phyloP scores from a whole-genome alignment of 2,329 filamentous ascomycete genomes.

The Pseudopithomyces chartarum region DNA sequence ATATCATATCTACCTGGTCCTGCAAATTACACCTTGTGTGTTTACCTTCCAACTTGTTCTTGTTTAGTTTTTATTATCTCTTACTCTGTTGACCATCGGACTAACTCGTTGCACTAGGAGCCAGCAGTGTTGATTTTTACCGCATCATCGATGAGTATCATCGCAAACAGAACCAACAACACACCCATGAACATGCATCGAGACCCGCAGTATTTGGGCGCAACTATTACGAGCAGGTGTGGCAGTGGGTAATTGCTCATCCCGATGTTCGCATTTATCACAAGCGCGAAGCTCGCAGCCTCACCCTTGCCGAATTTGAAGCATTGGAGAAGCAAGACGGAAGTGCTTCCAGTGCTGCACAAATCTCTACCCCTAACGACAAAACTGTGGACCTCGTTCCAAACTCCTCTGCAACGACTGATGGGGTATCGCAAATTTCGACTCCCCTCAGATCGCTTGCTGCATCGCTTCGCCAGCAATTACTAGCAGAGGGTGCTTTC shows the following conservation, averaged over 20 bases:
- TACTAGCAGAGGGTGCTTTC: conserved; percentile 14
- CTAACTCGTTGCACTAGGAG: conserved; percentile 36
- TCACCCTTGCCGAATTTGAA: conserved; percentile 39
- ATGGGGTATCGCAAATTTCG: conserved; percentile 12
- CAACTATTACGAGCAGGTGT: conserved; percentile 58
- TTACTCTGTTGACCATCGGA: background rate
- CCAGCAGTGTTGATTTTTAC: conserved; percentile 48
- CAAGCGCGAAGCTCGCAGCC: conserved; percentile 42
- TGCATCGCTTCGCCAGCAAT: conserved; percentile 24
- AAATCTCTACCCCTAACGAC: background rate
- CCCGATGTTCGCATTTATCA: conserved; percentile 60
- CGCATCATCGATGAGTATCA: conserved; percentile 47
- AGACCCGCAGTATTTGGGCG: conserved; percentile 48
- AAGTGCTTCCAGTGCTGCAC: background rate
- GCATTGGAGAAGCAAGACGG: conserved; percentile 28
- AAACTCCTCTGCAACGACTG: background rate
- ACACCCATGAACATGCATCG: background rate
- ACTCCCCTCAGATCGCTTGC: conserved; percentile 20
- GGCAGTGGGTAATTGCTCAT: conserved; percentile 62
- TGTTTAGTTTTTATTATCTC: background rate
- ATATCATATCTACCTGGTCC: too few species aligned
- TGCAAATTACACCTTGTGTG: background rate
- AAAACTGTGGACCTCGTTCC: background rate
- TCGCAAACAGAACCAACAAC: conserved; percentile 15
- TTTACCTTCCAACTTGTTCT: background rate